phyloP scores from a whole-genome alignment of 2,329 filamentous ascomycete genomes.

The Epichloe festucae region DNA sequence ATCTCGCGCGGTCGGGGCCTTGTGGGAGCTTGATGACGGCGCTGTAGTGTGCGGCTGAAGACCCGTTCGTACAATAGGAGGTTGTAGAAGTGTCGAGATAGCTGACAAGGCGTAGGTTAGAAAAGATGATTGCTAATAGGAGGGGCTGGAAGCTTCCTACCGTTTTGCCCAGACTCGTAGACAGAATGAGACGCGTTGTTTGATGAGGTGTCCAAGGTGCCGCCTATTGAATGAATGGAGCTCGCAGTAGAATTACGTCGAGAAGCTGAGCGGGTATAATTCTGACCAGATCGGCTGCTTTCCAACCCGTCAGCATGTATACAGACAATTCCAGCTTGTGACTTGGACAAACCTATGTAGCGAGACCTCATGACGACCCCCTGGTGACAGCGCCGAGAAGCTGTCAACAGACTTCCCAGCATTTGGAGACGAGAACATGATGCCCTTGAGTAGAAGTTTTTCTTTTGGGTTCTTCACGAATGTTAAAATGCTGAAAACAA shows the following conservation, averaged over 20 bases:
- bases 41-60: conserved; percentile 66
- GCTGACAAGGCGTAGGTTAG: conserved; percentile 31
- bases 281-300: conserved; percentile 30
- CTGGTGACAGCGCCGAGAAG: conserved; percentile 39
- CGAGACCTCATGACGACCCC: conserved; percentile 41
- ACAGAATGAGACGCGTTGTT: conserved; percentile 41
- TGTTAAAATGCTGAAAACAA: background rate
- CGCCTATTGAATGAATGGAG: conserved; percentile 78
- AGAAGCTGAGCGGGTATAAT: conserved; percentile 32
- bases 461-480: background rate
- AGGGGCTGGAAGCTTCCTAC: conserved; percentile 24
- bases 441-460: conserved; percentile 14
- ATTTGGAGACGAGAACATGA: conserved; percentile 46
- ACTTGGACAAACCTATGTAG: conserved; percentile 39
- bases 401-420: conserved; percentile 56
- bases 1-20: conserved; percentile 71
- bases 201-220: conserved; percentile 60
- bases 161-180: conserved; percentile 72
- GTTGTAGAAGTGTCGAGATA: conserved; percentile 86
- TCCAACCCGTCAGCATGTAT: conserved; percentile 13
- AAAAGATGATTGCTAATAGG: background rate
- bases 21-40: conserved; percentile 58
- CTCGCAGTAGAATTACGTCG: conserved; percentile 75
- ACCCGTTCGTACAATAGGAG: conserved; percentile 79
- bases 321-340: background rate